These are phyloP conservation scores for Phytophthora capsici DNA, from an alignment of 352 stramenopile genomes.

Conservation along the genomic window DNA sequence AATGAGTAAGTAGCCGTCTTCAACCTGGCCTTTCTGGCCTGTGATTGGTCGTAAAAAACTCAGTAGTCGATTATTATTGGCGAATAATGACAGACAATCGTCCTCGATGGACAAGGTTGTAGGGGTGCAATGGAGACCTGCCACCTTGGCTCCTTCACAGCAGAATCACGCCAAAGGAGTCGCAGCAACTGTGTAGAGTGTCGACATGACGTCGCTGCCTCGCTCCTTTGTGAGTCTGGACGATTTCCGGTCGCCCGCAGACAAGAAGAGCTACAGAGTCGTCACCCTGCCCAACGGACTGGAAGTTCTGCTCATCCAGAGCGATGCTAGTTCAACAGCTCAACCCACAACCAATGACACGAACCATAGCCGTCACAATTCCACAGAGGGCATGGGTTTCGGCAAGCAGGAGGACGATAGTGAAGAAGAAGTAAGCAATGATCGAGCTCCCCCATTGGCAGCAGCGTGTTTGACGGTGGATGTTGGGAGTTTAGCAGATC, in stretches of 20 bases:
- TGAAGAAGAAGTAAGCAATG: slow-evolving; percentile 1
- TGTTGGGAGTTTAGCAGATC: slow-evolving; percentile 68
- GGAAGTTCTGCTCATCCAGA: slow-evolving; percentile 69
- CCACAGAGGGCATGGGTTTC: slow-evolving; percentile 21
- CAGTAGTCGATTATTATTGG: slow-evolving; percentile 7
- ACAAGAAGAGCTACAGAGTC: slow-evolving; percentile 79
- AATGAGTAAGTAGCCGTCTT: not conserved
- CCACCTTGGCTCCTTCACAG: slow-evolving; percentile 1
- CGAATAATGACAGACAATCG: slow-evolving; percentile 11
- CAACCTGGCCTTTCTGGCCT: not conserved
- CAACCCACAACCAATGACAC: not conserved
- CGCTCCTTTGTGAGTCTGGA: slow-evolving; percentile 41
- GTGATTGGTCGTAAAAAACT: slow-evolving; percentile 17
- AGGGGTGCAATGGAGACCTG: slow-evolving; percentile 2
- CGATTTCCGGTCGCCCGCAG: slow-evolving; percentile 56
- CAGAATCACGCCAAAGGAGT: not conserved
- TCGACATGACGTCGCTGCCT: slow-evolving; percentile 3
- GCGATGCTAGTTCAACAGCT: slow-evolving; percentile 17
- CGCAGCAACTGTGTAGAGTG: not conserved
- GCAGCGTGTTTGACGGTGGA: slow-evolving; percentile 64
- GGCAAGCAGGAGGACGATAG: slow-evolving; percentile 21
- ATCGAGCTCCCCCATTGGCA: slow-evolving; percentile 35
- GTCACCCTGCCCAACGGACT: slow-evolving; percentile 72
- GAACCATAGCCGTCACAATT: slow-evolving; percentile 7
- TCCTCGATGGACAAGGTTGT: slow-evolving; percentile 15